Base-by-base conservation (phyloP, 805 yeast genomes). In the Lipomyces lipofer region DNA sequence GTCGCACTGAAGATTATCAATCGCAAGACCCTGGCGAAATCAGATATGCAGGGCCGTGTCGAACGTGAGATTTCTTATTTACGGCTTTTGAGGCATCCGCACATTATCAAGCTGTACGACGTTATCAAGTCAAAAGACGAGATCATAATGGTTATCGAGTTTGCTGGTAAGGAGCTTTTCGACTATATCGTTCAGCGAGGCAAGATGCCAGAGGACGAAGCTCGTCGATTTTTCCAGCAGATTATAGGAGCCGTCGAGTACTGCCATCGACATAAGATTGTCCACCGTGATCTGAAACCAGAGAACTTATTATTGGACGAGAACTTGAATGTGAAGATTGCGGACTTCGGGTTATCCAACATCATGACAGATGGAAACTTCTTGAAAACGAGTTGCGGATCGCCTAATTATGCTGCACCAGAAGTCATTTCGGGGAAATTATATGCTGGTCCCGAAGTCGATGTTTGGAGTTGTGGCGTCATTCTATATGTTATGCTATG, bases 321-420 rank as follows among this genome's bases (percentile, higher is more conserved):
- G 64, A 83, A 88, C 58, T 73, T 90, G 64, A 90, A 92, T 68
- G 96, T 91, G 49, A 91, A 92, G 71, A 92, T 91, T 73, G 97
- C 97, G 8, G 98, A 91, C 75, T 91, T 91, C 66, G 98, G 98
- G 6, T 77, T 91, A 45, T 86, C 95, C 25, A 91, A 91, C 69
- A 90, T 91, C 63, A 91, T 91, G 98, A 92, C 97, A 15, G 98
- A 91, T 72, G 98, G 98, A 56, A 91, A 91, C 70, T 91, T 91
- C 69, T 77, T 91, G 67, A 92, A 91, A 68, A 91, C 98, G 1
- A 83, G 91, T 63, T 92, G 98, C 74, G 98, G 98, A 3, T 86
- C 95, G 6, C 98, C 98, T 52, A 92, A 92, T 68, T 91, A 91
- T 70, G 97, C 98, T 4, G 97, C 98, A 0, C 98, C 98, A 1